These are phyloP conservation scores for Pleurotus cornucopiae DNA, from an alignment of 768 basidiomycete species.

Conservation along the genomic window DNA sequence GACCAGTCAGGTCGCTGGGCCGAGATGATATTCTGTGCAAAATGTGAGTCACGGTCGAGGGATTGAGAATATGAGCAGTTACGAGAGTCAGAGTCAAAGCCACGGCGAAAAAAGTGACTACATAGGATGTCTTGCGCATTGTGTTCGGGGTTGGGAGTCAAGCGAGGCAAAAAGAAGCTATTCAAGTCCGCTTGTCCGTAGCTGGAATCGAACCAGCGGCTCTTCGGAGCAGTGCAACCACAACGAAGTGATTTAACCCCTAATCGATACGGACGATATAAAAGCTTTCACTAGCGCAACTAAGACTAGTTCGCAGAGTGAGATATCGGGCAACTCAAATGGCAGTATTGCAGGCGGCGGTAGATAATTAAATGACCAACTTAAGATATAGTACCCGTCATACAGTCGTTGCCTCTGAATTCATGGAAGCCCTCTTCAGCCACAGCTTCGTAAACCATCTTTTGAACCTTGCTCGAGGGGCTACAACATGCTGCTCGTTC, in stretches of 20 bases:
- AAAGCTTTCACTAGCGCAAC: background rate
- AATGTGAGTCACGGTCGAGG: background rate
- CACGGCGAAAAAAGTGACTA: slow-evolving; percentile 56
- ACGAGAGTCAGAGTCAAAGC: slow-evolving; percentile 48
- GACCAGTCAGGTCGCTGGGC: slow-evolving; percentile 62
- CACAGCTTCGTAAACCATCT: too few relatives aligned
- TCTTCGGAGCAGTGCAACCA: slow-evolving; percentile 13
- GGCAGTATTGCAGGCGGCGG: too few relatives aligned
- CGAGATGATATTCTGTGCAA: slow-evolving; percentile 52
- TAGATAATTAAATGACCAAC: too few relatives aligned
- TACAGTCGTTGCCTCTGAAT: too few relatives aligned
- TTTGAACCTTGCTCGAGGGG: too few relatives aligned
- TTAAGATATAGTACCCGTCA: too few relatives aligned
- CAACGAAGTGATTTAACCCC: slow-evolving; percentile 19
- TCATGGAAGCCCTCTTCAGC: too few relatives aligned
- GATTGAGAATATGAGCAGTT: slow-evolving; percentile 5
- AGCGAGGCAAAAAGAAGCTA: background rate
- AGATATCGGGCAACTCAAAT: background rate
- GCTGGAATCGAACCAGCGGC: slow-evolving; percentile 19
- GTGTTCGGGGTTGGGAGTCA: background rate
- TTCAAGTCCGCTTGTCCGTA: slow-evolving; percentile 13
- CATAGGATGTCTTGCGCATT: slow-evolving; percentile 72
- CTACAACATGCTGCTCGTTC: too few relatives aligned
- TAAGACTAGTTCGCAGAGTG: background rate
- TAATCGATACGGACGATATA: slow-evolving; percentile 16